Evolutionary conservation across 2,329 filamentous ascomycete species (phyloP).

Genomic region (Trichoderma afroharzianum): DNA sequence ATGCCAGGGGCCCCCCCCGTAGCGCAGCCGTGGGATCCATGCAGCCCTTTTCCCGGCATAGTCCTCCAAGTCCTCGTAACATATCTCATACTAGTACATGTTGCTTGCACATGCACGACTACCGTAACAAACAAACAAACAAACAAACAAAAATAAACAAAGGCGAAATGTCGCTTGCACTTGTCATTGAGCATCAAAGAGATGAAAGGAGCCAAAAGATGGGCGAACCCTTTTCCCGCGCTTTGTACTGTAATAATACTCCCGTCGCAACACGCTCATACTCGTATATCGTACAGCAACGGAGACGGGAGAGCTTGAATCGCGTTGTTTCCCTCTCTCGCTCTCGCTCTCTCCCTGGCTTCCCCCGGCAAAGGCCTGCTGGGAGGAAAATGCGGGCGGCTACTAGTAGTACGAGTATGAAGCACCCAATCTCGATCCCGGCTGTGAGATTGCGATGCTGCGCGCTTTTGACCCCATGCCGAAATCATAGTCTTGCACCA

Average conservation of each 20-base stretch:
- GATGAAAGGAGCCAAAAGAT: background rate
- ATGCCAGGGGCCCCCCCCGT: constrained; percentile 1
- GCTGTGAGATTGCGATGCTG: constrained; percentile 13
- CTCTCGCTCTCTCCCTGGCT: background rate
- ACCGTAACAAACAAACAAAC: background rate
- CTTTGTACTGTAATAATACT: background rate
- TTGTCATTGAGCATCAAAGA: background rate
- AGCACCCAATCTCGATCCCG: constrained; percentile 12
- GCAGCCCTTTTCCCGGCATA: background rate
- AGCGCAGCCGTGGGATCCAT: constrained; percentile 4
- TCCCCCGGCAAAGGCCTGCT: background rate
- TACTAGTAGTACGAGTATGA: no score
- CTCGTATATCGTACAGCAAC: background rate
- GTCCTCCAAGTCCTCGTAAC: background rate
- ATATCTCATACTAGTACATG: background rate
- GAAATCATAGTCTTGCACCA: background rate
- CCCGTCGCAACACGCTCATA: background rate
- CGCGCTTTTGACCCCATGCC: background rate
- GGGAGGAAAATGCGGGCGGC: background rate
- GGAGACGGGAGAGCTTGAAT: background rate
- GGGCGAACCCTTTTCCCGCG: background rate
- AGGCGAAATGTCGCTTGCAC: background rate
- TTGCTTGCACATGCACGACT: background rate
- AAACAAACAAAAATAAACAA: background rate
- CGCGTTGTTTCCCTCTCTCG: background rate